Evolutionary conservation across 78 protist species (phyloP), one percentile per base, ranked within the genome.

Genomic region (Bodo saltans): DNA sequence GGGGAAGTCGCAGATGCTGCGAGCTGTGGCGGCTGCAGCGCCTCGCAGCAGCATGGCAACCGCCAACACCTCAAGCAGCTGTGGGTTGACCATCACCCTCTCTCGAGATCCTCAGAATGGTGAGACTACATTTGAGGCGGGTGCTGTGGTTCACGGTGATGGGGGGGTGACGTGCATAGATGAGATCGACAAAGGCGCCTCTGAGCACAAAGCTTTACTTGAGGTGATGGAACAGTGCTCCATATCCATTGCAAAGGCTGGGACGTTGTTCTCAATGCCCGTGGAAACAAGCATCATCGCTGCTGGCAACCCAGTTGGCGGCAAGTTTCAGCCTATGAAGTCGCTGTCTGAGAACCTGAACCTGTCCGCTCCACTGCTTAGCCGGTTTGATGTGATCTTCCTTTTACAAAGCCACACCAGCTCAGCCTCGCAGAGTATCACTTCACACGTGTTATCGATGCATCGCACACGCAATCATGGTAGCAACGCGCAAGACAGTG

Each of bases 221-320:
- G 99, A 97, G 87, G 99, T 99, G 26, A 98, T 98, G 99, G 99
- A 98, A 70, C 99, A 98, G 85, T 99, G 97, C 88, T 67, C 90
- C 11, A 92, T 96, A 21, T 83, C 90, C 86, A 86, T 96, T 25
- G 99, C 99, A 35, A 97, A 98, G 84, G 99, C 99, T 0, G 99
- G 99, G 27, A 89, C 96, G 32, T 98, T 97, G 38, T 95, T 97
- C 87, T 88, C 88, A 30, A 90, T 98, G 38, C 97, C 98, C 1
- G 93, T 99, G 4, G 82, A 99, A 26, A 83, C 97, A 11, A 38
- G 95, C 1, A 93, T 98, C 21, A 85, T 98, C 23, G 99, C 99
- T 0, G 99, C 99, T 0, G 99, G 99, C 30, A 98, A 98, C 79
- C 99, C 99, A 0, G 83, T 83, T 30, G 98, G 99, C 1, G 99